Percentiles rank a stretch among this genome's conserved stretches.
Conservation (phyloP, 139 green algal genomes). For the Pycnococcus provasolii region DNA sequence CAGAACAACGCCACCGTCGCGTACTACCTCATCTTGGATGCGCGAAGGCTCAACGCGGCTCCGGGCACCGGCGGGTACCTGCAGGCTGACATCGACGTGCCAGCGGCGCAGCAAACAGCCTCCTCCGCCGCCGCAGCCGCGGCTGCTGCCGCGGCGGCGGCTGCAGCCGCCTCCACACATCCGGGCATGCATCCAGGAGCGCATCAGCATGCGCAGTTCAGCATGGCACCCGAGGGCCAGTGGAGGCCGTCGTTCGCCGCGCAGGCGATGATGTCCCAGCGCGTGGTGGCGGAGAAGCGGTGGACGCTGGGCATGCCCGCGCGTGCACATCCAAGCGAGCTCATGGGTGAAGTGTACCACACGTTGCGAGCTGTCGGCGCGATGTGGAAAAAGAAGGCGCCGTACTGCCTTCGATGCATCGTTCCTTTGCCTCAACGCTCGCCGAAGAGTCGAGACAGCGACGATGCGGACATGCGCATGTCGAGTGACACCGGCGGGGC, state of each 20-base stretch:
- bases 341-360: conserved; percentile 72
- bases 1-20: conserved; percentile 94
- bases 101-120: neutral
- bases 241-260: neutral
- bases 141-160: neutral
- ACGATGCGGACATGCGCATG: neutral
- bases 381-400: conserved; percentile 82
- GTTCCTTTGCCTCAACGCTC: conserved; percentile 16
- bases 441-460: neutral
- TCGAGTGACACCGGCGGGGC: neutral
- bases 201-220: neutral
- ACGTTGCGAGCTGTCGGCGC: conserved; percentile 44
- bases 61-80: conserved; percentile 11
- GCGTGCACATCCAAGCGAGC: conserved; percentile 55
- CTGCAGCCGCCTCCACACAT: neutral
- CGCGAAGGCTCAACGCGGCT: conserved; percentile 20
- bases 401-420: conserved; percentile 71
- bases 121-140: conserved; percentile 6
- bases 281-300: conserved; percentile 66
- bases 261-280: conserved; percentile 28
- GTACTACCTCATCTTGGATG: conserved; percentile 80
- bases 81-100: conserved; percentile 7
- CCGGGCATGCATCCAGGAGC: conserved; percentile 7
- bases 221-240: neutral
- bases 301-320: conserved; percentile 70